Percentiles rank a stretch among this genome's conserved stretches.
Evolutionary conservation across 2,329 filamentous ascomycete species (phyloP).

Genomic region (Exophiala alcalophila): DNA sequence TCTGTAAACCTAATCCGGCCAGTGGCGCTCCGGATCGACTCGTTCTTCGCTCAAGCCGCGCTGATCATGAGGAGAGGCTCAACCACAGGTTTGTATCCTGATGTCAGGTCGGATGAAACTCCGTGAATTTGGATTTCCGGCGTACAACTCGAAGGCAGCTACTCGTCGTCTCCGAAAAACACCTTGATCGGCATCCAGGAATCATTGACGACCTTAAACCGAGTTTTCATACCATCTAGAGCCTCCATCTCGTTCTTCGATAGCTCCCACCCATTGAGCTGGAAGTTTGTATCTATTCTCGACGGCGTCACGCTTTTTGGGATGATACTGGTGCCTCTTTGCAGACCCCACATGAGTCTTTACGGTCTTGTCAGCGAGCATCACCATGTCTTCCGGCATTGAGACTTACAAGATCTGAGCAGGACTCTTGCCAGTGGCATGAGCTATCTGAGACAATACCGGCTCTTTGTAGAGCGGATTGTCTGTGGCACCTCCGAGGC

Average conservation of each 20-base stretch:
- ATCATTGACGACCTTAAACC: conserved; percentile 77
- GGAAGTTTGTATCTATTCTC: conserved; percentile 73
- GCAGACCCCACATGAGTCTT: conserved; percentile 71
- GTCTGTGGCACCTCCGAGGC: conserved; percentile 64
- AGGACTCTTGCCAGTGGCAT: conserved; percentile 10
- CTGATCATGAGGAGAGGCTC: conserved; percentile 24
- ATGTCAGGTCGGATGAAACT: conserved; percentile 2
- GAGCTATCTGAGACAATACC: conserved; percentile 12
- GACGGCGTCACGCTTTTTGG: conserved; percentile 75
- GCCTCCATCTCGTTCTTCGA: conserved; percentile 67
- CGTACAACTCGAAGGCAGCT: background rate
- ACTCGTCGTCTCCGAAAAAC: conserved; percentile 56
- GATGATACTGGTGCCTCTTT: conserved; percentile 78
- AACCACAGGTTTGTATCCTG: conserved; percentile 7
- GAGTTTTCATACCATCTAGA: conserved; percentile 65
- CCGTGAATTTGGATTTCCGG: background rate
- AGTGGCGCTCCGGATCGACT: conserved; percentile 30
- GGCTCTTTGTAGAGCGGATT: conserved; percentile 61
- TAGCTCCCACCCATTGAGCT: conserved; percentile 71
- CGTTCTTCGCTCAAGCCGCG: conserved; percentile 30
- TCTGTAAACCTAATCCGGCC: conserved; percentile 28
- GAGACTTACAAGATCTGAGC: conserved; percentile 21
- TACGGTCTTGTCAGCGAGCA: conserved; percentile 4
- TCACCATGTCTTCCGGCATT: conserved; percentile 63
- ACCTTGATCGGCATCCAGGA: conserved; percentile 69